These are phyloP conservation scores for Tuber magnatum DNA, from an alignment of 495 filamentous ascomycete genomes.

Conservation along the genomic window DNA sequence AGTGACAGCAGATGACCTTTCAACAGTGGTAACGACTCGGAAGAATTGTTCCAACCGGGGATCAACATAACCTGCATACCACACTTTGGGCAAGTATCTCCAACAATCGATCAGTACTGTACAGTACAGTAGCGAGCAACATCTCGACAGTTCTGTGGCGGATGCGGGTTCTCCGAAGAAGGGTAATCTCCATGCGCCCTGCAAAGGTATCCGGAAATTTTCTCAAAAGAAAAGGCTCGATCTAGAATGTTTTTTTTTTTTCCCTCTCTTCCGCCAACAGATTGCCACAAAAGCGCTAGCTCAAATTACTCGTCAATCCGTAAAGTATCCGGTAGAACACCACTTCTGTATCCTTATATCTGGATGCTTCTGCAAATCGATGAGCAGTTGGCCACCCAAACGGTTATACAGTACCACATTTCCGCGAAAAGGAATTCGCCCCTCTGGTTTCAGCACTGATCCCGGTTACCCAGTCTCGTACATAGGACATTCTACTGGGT, in stretches of 20 bases:
- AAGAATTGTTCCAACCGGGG: not conserved
- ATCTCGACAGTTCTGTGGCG: not conserved
- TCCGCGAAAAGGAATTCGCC: not conserved
- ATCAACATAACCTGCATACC: not conserved
- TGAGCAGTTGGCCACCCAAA: not conserved
- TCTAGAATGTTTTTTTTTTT: not conserved
- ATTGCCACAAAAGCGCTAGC: not conserved
- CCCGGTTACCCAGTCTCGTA: not conserved
- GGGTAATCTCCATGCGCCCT: not conserved
- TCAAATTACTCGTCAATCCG: not conserved
- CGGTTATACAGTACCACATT: not conserved
- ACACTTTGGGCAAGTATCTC: not conserved
- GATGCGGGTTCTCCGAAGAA: not conserved
- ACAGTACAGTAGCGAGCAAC: not conserved
- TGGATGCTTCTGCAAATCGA: not conserved
- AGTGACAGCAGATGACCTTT: conserved; percentile 1
- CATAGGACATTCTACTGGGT: not conserved
- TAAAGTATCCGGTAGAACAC: not conserved
- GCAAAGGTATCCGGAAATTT: not conserved
- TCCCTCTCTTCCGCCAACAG: not conserved
- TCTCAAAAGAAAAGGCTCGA: not conserved
- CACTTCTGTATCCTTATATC: not conserved
- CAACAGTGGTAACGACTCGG: not conserved
- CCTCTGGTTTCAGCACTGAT: not conserved
- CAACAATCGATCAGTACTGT: not conserved